These are phyloP conservation scores for Pseudoturritis turrita DNA, from an alignment of 345 rosid genomes.

Conservation along the genomic window DNA sequence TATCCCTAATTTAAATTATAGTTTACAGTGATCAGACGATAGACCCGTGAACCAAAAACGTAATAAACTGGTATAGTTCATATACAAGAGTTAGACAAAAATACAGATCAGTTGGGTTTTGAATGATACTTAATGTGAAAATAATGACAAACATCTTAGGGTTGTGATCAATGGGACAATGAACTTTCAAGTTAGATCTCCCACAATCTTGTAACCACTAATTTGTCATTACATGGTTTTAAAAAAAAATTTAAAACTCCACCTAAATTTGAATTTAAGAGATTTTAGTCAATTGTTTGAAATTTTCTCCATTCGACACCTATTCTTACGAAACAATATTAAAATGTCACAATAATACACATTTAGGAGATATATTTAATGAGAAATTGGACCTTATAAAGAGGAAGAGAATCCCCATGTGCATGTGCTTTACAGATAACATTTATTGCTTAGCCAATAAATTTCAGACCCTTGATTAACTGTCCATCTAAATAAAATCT, in stretches of 20 bases:
- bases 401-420: conserved; percentile 26
- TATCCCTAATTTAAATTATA: too few relatives aligned
- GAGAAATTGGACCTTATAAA: conserved; percentile 13
- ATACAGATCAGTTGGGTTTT: not conserved
- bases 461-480: conserved; percentile 22
- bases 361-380: not conserved
- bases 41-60: not conserved
- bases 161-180: conserved; percentile 8
- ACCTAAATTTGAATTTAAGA: conserved; percentile 17
- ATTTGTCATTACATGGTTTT: conserved; percentile 19
- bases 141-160: not conserved
- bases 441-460: conserved; percentile 25
- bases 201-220: conserved; percentile 23
- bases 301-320: conserved; percentile 8
- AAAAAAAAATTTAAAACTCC: not conserved
- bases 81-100: not conserved
- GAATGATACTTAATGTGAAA: not conserved
- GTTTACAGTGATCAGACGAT: not conserved
- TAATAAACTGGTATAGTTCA: not conserved
- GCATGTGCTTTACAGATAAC: conserved; percentile 28
- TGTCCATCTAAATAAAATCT: conserved; percentile 1
- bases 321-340: conserved; percentile 18
- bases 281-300: conserved; percentile 12
- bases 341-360: conserved; percentile 14
- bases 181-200: conserved; percentile 2